Conservation (phyloP, 768 basidiomycete species). For the Mycena indigotica region DNA sequence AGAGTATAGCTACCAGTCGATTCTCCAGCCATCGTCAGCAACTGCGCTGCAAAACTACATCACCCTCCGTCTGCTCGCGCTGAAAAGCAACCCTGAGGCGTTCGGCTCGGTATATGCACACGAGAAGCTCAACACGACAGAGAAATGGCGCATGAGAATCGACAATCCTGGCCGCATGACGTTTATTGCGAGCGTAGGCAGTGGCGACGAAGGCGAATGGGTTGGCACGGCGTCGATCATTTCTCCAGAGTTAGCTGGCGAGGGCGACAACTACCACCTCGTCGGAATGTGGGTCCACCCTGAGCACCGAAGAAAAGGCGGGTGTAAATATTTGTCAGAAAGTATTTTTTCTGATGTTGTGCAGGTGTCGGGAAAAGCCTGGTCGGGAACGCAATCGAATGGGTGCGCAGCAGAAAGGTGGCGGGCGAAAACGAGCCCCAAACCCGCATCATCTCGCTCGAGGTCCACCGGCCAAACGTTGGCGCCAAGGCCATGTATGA, state of each 20-base stretch:
- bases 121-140: slow-evolving; percentile 27
- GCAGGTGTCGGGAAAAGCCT: slow-evolving; percentile 17
- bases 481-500: slow-evolving; percentile 24
- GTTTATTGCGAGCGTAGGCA: slow-evolving; percentile 20
- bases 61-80: slow-evolving; percentile 29
- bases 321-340: not conserved
- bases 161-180: slow-evolving; percentile 25
- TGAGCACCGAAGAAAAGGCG: slow-evolving; percentile 25
- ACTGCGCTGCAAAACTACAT: slow-evolving; percentile 25
- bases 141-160: slow-evolving; percentile 29
- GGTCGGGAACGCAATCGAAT: slow-evolving; percentile 13
- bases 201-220: slow-evolving; percentile 11
- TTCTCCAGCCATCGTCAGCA: slow-evolving; percentile 25
- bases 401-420: slow-evolving; percentile 13
- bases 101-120: slow-evolving; percentile 31
- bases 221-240: slow-evolving; percentile 24
- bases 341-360: not conserved
- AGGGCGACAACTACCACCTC: slow-evolving; percentile 11
- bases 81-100: slow-evolving; percentile 31
- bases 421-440: slow-evolving; percentile 7
- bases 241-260: slow-evolving; percentile 17
- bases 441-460: slow-evolving; percentile 16
- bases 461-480: slow-evolving; percentile 25
- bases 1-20: slow-evolving; percentile 9
- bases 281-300: slow-evolving; percentile 30